Evolutionary conservation across 441 rosid species (phyloP).

Genomic region (Manihot esculenta): DNA sequence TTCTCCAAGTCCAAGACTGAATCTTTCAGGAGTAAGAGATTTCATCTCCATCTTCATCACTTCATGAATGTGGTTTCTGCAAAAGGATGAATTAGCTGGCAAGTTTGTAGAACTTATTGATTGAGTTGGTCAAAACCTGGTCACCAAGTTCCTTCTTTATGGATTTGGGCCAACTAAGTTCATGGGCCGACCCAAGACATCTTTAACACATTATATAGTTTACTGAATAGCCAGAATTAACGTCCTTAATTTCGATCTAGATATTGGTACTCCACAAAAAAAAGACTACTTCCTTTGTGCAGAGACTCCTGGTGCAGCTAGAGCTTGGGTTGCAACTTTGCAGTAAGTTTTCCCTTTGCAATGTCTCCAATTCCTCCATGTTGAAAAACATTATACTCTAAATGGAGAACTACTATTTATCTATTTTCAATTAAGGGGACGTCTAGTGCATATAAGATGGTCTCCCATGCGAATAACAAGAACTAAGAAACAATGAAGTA

Average conservation of each 20-base stretch:
- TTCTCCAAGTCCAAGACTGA: too few relatives aligned
- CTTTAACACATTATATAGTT: not conserved
- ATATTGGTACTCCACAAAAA: slow-evolving; percentile 92
- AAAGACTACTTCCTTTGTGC: slow-evolving; percentile 94
- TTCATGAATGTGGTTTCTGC: too few relatives aligned
- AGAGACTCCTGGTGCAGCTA: slow-evolving; percentile 94
- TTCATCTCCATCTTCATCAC: too few relatives aligned
- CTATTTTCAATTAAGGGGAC: not conserved
- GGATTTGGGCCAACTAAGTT: too few relatives aligned
- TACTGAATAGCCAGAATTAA: slow-evolving; percentile 9
- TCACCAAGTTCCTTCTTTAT: too few relatives aligned
- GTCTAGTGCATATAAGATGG: not conserved
- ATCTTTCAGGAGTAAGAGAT: too few relatives aligned
- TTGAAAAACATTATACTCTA: not conserved
- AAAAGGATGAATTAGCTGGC: too few relatives aligned
- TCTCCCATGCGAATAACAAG: not conserved
- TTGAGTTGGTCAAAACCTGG: too few relatives aligned
- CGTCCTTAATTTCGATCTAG: slow-evolving; percentile 49
- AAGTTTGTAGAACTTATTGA: too few relatives aligned
- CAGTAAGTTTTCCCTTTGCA: slow-evolving; percentile 55
- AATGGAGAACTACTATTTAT: not conserved
- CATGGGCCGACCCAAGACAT: too few relatives aligned
- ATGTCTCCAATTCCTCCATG: too few relatives aligned
- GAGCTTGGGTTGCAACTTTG: slow-evolving; percentile 94
- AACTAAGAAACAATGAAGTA: not conserved